Base-by-base conservation (phyloP, 2,329 filamentous ascomycete genomes). In the Cladophialophora yegresii region DNA sequence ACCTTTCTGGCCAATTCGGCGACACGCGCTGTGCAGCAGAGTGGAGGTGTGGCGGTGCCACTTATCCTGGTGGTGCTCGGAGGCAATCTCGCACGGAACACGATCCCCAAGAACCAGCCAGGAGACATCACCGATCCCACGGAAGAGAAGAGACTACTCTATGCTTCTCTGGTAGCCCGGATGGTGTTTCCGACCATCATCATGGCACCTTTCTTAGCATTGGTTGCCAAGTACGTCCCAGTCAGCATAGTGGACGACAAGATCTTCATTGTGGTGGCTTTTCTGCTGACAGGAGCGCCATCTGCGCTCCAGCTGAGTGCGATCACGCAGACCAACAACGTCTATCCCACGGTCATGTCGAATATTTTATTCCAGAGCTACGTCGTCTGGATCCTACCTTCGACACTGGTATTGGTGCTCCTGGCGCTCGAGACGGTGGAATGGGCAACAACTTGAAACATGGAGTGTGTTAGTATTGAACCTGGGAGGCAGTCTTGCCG, bases 221-320 rank as follows among this genome's bases (percentile, higher is more conserved):
- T 98, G 16, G 84, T 89, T 53, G 95, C 95, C 64, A 98, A 97
- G 75, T 97, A 89, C 73, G 85, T 96, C 28, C 92, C 92, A 2
- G 85, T 99, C 73, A 96, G 91, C 81, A 98, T 99, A 71, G 82
- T 99, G 36, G 95, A 96, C 75, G 95, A 99, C 74, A 95, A 95
- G 9, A 99, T 99, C 72, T 99, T 99, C 77, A 88, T 99, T 71
- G 91, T 99, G 71, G 95, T 99, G 40, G 97, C 93, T 79, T 99
- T 98, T 84, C 82, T 99, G 69, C 89, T 99, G 70, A 93, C 92
- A 0, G 95, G 95, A 40, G 95, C 95, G 2, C 95, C 95, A 5
- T 96, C 90, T 68, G 95, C 95, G 28, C 82, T 99, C 69, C 95
- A 99, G 79, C 81, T 99, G 73, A 93, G 95, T 6, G 95, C 99